Evolutionary conservation across 2,329 filamentous ascomycete genomes (phyloP).

Genomic region (Claviceps paspali): DNA sequence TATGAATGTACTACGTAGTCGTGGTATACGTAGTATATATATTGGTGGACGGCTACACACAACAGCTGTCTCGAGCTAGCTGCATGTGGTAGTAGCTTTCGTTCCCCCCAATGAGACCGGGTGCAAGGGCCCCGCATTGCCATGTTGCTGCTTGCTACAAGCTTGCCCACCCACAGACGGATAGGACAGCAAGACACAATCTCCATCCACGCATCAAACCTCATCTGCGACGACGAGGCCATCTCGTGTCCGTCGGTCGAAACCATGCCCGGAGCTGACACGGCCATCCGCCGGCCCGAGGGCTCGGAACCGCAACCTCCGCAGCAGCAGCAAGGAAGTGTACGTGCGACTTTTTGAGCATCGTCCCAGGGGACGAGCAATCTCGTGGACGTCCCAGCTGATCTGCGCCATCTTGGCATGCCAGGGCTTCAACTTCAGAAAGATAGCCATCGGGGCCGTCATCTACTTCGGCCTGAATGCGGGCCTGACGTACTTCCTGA

Average conservation of each 20-base stretch:
- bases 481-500: conserved; percentile 36
- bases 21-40: no score
- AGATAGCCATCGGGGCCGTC: conserved; percentile 35
- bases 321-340: conserved; percentile 12
- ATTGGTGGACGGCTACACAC: no score
- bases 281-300: conserved; percentile 8
- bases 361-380: no score
- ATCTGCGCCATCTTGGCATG: conserved; percentile 4
- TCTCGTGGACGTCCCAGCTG: background rate
- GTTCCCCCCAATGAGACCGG: no score
- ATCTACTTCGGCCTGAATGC: conserved; percentile 46
- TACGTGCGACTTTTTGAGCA: conserved; percentile 1
- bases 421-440: conserved; percentile 25
- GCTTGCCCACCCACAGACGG: no score
- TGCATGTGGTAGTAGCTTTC: no score
- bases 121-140: no score
- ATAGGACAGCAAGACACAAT: background rate
- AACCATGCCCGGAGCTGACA: conserved; percentile 2
- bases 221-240: background rate
- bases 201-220: background rate
- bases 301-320: conserved; percentile 8
- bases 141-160: no score
- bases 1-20: no score
- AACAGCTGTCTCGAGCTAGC: no score
- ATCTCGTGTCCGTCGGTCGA: background rate